Conservation (phyloP, 2,329 filamentous ascomycete species). For the Penicillium vulpinum region DNA sequence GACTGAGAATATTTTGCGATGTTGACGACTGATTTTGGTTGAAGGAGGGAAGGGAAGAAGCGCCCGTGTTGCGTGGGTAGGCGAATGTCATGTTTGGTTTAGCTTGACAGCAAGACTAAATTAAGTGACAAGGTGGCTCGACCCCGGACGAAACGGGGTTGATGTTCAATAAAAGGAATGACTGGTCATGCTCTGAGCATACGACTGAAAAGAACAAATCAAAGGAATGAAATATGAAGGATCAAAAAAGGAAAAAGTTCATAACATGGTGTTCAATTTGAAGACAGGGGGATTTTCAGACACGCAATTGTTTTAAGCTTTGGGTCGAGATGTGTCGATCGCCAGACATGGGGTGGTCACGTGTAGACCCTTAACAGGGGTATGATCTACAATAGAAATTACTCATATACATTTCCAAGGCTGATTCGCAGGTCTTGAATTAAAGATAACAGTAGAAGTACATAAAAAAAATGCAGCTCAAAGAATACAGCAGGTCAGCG, state of each 20-base stretch:
- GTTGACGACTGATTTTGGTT: constrained; percentile 16
- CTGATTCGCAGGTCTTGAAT: constrained; percentile 1
- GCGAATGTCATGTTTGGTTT: constrained; percentile 37
- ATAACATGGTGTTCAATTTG: constrained; percentile 3
- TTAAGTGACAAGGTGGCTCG: constrained; percentile 10
- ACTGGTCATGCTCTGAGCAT: constrained; percentile 20
- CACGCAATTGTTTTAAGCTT: constrained; percentile 6
- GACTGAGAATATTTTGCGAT: constrained; percentile 12
- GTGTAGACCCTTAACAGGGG: neutral
- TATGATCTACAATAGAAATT: neutral
- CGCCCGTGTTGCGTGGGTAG: constrained; percentile 30
- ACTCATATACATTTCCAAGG: neutral
- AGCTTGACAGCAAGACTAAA: constrained; percentile 11
- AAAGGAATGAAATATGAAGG: constrained; percentile 3
- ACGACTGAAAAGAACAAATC: neutral
- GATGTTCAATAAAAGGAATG: constrained; percentile 19
- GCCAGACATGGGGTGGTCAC: constrained; percentile 5
- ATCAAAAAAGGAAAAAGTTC: neutral
- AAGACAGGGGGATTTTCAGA: constrained; percentile 11
- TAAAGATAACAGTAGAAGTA: constrained; percentile 19
- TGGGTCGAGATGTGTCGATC: constrained; percentile 10
- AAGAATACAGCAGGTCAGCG: neutral
- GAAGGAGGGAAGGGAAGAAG: constrained; percentile 28
- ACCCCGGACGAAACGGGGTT: constrained; percentile 15
- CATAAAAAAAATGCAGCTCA: constrained; percentile 4